Evolutionary conservation across 495 filamentous ascomycete genomes (phyloP).

Genomic region (Talaromyces liani): DNA sequence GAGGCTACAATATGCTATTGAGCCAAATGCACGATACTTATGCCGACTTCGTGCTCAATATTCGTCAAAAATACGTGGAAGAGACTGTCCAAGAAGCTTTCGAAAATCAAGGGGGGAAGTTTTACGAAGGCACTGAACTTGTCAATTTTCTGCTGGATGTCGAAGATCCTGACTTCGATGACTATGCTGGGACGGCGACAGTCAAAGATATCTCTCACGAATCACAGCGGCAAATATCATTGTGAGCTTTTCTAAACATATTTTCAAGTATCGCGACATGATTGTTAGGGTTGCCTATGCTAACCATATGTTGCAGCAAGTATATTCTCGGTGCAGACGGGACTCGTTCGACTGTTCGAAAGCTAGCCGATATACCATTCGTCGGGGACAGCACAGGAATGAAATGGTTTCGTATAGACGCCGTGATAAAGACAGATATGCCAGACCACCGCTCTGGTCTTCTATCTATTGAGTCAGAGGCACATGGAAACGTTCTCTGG

Average conservation of each 20-base stretch:
- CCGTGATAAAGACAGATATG: not conserved
- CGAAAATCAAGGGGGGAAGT: not conserved
- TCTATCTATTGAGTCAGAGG: not conserved
- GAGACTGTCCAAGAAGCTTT: not conserved
- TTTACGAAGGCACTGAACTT: not conserved
- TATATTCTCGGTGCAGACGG: not conserved
- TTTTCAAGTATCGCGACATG: not conserved
- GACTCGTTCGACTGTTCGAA: not conserved
- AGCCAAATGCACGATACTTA: not conserved
- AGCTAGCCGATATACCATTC: not conserved
- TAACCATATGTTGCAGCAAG: not conserved
- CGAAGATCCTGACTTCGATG: not conserved
- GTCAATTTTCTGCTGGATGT: not conserved
- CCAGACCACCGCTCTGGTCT: not conserved
- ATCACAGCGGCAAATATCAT: not conserved
- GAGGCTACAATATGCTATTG: not conserved
- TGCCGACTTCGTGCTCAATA: not conserved
- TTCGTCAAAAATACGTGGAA: not conserved
- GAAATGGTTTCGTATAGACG: not conserved
- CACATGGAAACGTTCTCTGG: not conserved
- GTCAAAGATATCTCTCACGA: not conserved
- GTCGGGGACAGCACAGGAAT: not conserved
- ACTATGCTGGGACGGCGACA: not conserved
- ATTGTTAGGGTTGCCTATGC: not conserved
- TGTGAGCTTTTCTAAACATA: not conserved